These are phyloP conservation scores for Ceratobasidium sp. DNA, from an alignment of 1,284 basidiomycete species.

Conservation along the genomic window DNA sequence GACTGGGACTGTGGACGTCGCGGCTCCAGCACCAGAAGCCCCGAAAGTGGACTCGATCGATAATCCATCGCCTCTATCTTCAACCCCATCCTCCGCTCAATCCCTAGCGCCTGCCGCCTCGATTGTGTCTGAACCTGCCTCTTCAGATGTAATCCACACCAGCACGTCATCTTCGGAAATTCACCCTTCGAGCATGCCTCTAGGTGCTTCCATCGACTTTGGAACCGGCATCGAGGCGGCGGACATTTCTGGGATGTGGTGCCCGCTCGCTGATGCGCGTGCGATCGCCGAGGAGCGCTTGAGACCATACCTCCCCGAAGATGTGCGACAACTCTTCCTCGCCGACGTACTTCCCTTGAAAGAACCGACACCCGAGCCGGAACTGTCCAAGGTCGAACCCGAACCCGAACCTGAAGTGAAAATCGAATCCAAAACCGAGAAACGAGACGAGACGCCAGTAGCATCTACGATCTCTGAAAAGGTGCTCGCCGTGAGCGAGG, in stretches of 20 bases:
- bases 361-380: neutral
- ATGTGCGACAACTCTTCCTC: conserved; percentile 10
- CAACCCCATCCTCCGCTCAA: neutral
- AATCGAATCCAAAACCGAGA: conserved; percentile 11
- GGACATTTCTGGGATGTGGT: conserved; percentile 36
- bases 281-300: conserved; percentile 24
- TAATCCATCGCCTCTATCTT: neutral
- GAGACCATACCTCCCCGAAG: conserved; percentile 28
- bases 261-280: conserved; percentile 26
- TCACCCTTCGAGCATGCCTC: conserved; percentile 20
- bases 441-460: conserved; percentile 21
- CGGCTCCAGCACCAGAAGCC: conserved; percentile 15
- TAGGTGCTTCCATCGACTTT: conserved; percentile 35
- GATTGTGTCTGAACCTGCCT: conserved; percentile 1
- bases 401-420: neutral
- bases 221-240: conserved; percentile 30
- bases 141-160: conserved; percentile 27
- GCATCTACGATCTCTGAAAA: conserved; percentile 27
- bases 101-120: neutral
- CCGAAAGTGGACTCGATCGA: conserved; percentile 2
- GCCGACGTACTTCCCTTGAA: conserved; percentile 1
- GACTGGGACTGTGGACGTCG: conserved; percentile 10
- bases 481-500: conserved; percentile 28
- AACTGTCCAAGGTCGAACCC: conserved; percentile 2
- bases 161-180: neutral